Conservation (phyloP, 345 rosid species). For the Gossypium rotundifolium region DNA sequence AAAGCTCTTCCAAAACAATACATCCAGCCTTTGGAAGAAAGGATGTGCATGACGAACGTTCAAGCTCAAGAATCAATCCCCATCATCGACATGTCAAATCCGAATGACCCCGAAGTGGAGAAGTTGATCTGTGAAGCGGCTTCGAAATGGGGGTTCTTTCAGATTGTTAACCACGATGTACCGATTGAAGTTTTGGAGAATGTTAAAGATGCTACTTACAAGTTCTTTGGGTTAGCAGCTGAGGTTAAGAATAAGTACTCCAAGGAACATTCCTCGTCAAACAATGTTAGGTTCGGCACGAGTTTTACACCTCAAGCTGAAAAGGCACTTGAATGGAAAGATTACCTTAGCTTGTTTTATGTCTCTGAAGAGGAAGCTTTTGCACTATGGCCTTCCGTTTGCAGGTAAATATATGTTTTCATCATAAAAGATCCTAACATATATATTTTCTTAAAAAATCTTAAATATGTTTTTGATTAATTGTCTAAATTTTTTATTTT, state of each 20-base stretch:
- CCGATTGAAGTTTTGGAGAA: conserved; percentile 10
- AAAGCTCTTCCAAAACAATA: conserved; percentile 3
- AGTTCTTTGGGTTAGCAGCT: conserved; percentile 7
- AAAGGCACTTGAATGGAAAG: conserved; percentile 23
- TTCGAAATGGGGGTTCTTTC: neutral
- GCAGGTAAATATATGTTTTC: neutral
- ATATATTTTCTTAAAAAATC: too few species aligned
- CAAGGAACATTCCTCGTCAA: conserved; percentile 1
- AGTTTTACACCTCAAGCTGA: conserved; percentile 20
- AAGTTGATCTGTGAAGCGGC: conserved; percentile 14
- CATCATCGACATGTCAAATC: conserved; percentile 5
- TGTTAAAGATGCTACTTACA: conserved; percentile 14
- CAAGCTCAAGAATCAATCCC: neutral
- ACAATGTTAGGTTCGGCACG: conserved; percentile 12
- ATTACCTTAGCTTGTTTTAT: conserved; percentile 14
- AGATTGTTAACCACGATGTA: neutral
- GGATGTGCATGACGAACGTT: neutral
- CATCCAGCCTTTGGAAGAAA: too few species aligned
- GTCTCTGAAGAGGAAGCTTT: conserved; percentile 8
- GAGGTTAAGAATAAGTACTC: conserved; percentile 11
- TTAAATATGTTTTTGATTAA: too few species aligned
- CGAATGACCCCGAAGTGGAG: neutral
- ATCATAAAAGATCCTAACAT: too few species aligned
- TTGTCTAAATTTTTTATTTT: too few species aligned
- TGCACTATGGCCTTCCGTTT: conserved; percentile 15